These are phyloP conservation scores for Fonsecaea erecta DNA, from an alignment of 2,329 filamentous ascomycete genomes.

Conservation along the genomic window DNA sequence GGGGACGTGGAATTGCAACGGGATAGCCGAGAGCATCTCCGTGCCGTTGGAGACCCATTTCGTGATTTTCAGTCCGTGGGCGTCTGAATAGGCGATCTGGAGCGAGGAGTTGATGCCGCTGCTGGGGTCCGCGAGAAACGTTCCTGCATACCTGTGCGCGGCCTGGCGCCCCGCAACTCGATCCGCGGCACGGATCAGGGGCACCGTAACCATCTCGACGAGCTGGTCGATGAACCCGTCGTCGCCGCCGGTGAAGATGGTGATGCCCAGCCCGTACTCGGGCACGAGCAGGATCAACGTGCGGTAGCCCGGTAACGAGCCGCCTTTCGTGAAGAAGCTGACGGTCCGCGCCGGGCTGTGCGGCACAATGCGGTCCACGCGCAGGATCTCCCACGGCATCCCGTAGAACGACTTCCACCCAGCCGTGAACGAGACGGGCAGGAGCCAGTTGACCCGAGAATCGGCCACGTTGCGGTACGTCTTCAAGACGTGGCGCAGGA, in stretches of 20 bases:
- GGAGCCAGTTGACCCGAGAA: conserved; percentile 48
- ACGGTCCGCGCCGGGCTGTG: conserved; percentile 44
- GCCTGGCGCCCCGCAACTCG: conserved; percentile 26
- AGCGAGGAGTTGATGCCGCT: conserved; percentile 25
- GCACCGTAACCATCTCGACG: conserved; percentile 28
- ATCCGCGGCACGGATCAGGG: conserved; percentile 36
- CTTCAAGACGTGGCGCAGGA: conserved; percentile 49
- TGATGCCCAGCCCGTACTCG: conserved; percentile 56
- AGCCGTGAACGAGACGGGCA: conserved; percentile 46
- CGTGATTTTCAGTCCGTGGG: conserved; percentile 32
- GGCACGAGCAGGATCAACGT: conserved; percentile 49
- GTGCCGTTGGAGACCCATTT: conserved; percentile 34
- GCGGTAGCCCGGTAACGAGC: conserved; percentile 50
- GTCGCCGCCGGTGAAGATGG: conserved; percentile 44
- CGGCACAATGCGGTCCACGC: conserved; percentile 48
- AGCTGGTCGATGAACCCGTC: conserved; percentile 20
- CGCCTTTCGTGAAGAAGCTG: conserved; percentile 53
- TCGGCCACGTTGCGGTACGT: conserved; percentile 48
- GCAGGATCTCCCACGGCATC: conserved; percentile 55
- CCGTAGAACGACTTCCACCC: conserved; percentile 51
- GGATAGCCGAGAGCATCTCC: conserved; percentile 22
- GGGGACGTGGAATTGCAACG: background rate
- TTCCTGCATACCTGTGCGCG: conserved; percentile 25
- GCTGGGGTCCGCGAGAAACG: background rate
- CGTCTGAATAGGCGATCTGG: conserved; percentile 31